Evolutionary conservation across 78 protist genomes (phyloP), one percentile per base, ranked within the genome.

Genomic region (Parvularia atlantis): DNA sequence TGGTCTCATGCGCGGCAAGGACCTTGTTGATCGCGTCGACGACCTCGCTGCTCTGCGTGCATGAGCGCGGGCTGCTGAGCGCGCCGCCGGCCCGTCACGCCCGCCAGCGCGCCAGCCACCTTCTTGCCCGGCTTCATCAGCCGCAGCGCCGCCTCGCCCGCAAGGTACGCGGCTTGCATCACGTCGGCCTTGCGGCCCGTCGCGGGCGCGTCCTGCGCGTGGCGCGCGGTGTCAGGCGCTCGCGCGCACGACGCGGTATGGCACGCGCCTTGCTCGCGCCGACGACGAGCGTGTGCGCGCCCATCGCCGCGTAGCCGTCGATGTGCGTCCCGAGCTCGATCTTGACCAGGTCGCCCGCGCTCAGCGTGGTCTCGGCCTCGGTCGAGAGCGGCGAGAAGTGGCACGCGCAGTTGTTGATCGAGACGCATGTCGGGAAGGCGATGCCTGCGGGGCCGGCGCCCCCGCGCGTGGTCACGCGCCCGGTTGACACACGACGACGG

Each of bases 361-460:
- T 56, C 44, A 95, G 82, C 24, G 60, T 52, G 53, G 61, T 33
- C 19, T 44, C 41, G 26, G 79, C 86, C 36, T 61, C 84, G 53
- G 50, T 57, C 52, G 20, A 14, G 36, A 90, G 75, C n/a, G 99
- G 99, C 17, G 93, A 82, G 64, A 54, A 93, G 82, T 96, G 97
- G 28, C 97, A 96, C 59, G 82, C 91, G 78, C 78, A 63, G 75
- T 89, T 66, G 84, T 96, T 94, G 44, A 93, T 82, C 10, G 93
- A 83, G 43, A 95, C 36, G 72, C 95, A 92, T 3, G 98, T 93
- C 71, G 99, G 98, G 87, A 92, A 94, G 14, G 96, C 96, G 24
- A 90, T 73, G 36, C 98, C 99, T 44, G 48, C 10, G 40, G 53
- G n/a, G 68, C 16, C 13, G 24, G 24, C 13, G 22, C 14, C 22